Evolutionary conservation across 1,284 basidiomycete genomes (phyloP).

Genomic region (Pisolithus thermaeus): DNA sequence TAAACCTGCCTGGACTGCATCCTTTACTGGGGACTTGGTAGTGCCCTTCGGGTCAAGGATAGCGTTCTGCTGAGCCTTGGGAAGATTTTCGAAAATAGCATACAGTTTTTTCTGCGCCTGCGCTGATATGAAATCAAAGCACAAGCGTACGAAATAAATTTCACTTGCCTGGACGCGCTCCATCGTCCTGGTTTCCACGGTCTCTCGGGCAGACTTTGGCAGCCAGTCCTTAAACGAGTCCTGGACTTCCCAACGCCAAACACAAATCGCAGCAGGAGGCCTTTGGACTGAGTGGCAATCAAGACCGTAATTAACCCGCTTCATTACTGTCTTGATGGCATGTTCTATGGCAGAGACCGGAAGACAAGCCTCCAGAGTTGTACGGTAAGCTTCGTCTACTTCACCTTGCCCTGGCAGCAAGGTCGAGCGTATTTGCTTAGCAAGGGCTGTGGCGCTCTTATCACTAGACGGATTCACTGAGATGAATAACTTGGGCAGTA

Average conservation of each 20-base stretch:
- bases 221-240: constrained; percentile 55
- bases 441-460: constrained; percentile 53
- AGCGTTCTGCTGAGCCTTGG: constrained; percentile 48
- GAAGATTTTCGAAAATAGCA: constrained; percentile 46
- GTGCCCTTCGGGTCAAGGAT: constrained; percentile 49
- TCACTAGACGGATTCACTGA: constrained; percentile 44
- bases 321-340: constrained; percentile 54
- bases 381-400: constrained; percentile 37
- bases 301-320: constrained; percentile 71
- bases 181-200: constrained; percentile 51
- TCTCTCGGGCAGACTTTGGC: constrained; percentile 64
- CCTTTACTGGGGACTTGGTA: constrained; percentile 36
- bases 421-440: constrained; percentile 60
- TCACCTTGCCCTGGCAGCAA: constrained; percentile 54
- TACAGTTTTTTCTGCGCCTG: constrained; percentile 60
- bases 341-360: constrained; percentile 51
- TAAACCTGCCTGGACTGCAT: constrained; percentile 27
- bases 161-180: constrained; percentile 62
- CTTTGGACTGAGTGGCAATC: constrained; percentile 46
- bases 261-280: constrained; percentile 52
- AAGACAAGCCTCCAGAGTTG: constrained; percentile 29
- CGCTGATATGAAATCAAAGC: constrained; percentile 1
- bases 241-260: constrained; percentile 89
- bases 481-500: background rate
- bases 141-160: background rate